Conservation (phyloP, 2,329 filamentous ascomycete species). For the Fusarium denticulatum region DNA sequence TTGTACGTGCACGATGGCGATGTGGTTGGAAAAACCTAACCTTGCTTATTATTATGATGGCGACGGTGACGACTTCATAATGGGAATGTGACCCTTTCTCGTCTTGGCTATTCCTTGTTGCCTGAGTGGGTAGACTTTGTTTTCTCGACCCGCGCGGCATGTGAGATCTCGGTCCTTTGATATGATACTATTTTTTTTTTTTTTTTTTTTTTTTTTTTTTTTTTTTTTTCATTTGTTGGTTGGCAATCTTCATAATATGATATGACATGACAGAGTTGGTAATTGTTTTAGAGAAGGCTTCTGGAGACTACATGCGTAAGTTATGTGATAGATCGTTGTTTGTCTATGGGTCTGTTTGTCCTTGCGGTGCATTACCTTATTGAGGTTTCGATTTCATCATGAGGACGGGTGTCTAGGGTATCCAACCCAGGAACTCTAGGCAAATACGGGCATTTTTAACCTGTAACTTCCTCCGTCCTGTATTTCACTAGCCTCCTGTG, state of each 20-base stretch:
- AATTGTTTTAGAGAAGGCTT: not conserved
- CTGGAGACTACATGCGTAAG: not conserved
- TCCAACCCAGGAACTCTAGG: not conserved
- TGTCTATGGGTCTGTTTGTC: not conserved
- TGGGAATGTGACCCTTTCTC: not conserved
- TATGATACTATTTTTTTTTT: not conserved
- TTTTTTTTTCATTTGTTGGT: too few species aligned
- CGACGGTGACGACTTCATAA: not conserved
- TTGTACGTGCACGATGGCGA: conserved; percentile 1
- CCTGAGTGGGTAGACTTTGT: not conserved
- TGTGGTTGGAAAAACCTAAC: not conserved
- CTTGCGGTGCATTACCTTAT: not conserved
- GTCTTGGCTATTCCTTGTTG: not conserved
- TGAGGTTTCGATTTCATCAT: not conserved
- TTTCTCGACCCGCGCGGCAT: not conserved
- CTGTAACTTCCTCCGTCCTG: not conserved
- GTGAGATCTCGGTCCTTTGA: not conserved
- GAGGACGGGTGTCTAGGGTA: not conserved
- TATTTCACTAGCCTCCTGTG: not conserved
- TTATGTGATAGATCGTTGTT: not conserved
- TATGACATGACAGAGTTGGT: not conserved
- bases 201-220: too few species aligned
- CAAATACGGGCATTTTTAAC: not conserved
- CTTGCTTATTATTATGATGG: not conserved
- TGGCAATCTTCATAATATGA: not conserved